Percentiles rank a stretch among this genome's conserved stretches.
These are phyloP conservation scores for Kwoniella dejecticola DNA, from an alignment of 768 basidiomycete species.

Conservation along the genomic window DNA sequence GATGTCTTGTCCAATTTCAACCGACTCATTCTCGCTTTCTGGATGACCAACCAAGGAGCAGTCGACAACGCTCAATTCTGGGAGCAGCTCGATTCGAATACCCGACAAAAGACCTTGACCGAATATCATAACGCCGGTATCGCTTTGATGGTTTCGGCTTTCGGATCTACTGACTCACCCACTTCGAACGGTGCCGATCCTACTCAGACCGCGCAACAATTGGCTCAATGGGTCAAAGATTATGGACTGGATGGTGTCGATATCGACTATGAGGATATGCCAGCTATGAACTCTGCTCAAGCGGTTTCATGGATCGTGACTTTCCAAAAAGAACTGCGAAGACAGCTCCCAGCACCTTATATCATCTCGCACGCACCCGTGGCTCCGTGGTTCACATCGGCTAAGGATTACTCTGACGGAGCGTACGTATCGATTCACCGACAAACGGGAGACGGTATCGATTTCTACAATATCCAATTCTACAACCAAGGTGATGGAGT, in stretches of 20 bases:
- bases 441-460: conserved; percentile 64
- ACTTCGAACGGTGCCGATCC: conserved; percentile 67
- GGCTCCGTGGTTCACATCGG: conserved; percentile 54
- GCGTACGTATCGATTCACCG: conserved; percentile 64
- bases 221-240: conserved; percentile 68
- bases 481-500: conserved; percentile 53
- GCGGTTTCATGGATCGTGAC: conserved; percentile 52
- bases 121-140: conserved; percentile 66
- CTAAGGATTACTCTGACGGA: conserved; percentile 54
- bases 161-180: conserved; percentile 64
- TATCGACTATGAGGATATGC: conserved; percentile 65
- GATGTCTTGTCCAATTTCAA: conserved; percentile 41
- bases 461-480: conserved; percentile 60
- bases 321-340: conserved; percentile 50
- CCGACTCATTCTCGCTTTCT: conserved; percentile 55
- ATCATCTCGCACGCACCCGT: conserved; percentile 55
- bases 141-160: conserved; percentile 67
- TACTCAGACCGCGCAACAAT: conserved; percentile 64
- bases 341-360: conserved; percentile 44
- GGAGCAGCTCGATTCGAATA: conserved; percentile 23
- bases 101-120: conserved; percentile 61
- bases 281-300: conserved; percentile 47
- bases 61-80: conserved; percentile 48
- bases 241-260: conserved; percentile 70
- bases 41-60: conserved; percentile 49